These are phyloP conservation scores for Rhodomyrtus tomentosa DNA, from an alignment of 345 rosid species.

Conservation along the genomic window DNA sequence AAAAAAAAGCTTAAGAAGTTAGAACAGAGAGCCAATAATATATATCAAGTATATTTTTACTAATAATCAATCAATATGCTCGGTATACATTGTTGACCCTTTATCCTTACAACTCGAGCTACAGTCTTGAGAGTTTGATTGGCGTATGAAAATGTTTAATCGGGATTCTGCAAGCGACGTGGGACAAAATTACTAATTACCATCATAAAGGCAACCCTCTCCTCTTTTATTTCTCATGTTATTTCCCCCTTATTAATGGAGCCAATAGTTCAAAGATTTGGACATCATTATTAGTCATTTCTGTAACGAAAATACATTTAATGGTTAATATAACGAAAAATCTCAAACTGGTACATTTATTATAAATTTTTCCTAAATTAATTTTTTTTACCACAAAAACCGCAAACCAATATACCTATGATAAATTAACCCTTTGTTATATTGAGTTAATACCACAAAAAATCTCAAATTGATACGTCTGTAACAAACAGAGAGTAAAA, in stretches of 20 bases:
- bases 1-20: background rate
- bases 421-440: too few species aligned
- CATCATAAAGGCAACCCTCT: accelerated
- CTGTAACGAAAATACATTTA: too few species aligned
- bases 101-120: background rate
- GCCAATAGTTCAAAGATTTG: background rate
- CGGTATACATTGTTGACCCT: background rate
- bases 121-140: background rate
- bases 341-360: too few species aligned
- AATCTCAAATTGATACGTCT: too few species aligned
- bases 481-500: too few species aligned
- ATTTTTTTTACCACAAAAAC: too few species aligned
- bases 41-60: background rate
- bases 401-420: too few species aligned
- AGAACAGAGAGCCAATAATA: background rate
- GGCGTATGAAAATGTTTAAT: background rate
- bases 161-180: background rate
- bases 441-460: too few species aligned
- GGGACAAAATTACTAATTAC: background rate
- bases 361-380: too few species aligned
- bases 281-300: too few species aligned
- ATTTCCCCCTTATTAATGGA: background rate
- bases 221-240: background rate
- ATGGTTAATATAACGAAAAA: too few species aligned
- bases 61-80: background rate